Percentiles rank a stretch among this genome's conserved stretches.
These are phyloP conservation scores for Podaxis carcinomalis DNA, from an alignment of 768 basidiomycete genomes.

Conservation along the genomic window DNA sequence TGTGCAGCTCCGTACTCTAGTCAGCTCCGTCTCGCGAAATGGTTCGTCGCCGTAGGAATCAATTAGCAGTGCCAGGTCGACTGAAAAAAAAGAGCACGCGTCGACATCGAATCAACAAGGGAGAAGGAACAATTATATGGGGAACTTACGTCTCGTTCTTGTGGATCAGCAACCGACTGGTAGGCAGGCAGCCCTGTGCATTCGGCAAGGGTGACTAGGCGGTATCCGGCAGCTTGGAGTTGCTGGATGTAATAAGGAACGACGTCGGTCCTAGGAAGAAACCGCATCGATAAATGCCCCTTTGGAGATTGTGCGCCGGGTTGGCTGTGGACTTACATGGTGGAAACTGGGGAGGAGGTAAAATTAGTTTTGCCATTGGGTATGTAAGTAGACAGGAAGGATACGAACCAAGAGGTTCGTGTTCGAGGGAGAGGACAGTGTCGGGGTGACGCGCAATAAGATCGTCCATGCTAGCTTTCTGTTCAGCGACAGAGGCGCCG, in stretches of 20 bases:
- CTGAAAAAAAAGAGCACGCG: neutral
- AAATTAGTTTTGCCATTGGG: neutral
- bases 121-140: no score
- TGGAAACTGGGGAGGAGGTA: constrained; percentile 11
- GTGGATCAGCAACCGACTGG: constrained; percentile 26
- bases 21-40: neutral
- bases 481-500: constrained; percentile 24
- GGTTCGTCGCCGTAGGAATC: neutral
- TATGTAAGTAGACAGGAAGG: neutral
- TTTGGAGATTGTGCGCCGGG: neutral
- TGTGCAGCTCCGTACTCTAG: neutral
- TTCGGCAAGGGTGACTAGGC: constrained; percentile 37
- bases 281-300: neutral
- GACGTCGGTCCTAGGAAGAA: constrained; percentile 22
- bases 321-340: constrained; percentile 18
- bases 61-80: constrained; percentile 7
- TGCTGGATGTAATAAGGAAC: constrained; percentile 34
- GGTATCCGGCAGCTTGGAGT: constrained; percentile 36
- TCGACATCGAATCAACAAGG: neutral
- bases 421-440: constrained; percentile 35
- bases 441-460: constrained; percentile 25
- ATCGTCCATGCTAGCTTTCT: constrained; percentile 25
- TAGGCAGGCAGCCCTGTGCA: constrained; percentile 37
- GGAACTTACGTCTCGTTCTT: constrained; percentile 26
- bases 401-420: constrained; percentile 30